phyloP scores from a whole-genome alignment of 176 grass and related monocot species.

The Cenchrus purpureus region DNA sequence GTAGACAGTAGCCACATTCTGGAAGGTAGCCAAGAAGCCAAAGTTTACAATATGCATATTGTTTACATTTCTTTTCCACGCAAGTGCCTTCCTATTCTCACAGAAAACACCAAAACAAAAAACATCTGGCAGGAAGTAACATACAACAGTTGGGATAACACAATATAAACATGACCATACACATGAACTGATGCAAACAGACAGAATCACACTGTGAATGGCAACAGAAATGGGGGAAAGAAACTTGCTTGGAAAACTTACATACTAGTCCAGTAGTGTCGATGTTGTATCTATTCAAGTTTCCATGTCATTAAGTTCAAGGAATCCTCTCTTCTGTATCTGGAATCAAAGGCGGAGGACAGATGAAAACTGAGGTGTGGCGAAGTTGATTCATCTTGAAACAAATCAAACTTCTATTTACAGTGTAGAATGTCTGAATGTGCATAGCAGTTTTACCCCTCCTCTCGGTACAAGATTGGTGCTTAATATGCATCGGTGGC shows the following conservation, averaged over 20 bases:
- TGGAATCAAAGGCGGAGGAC: slow-evolving; percentile 35
- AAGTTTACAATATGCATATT: neutral
- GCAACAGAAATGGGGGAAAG: neutral
- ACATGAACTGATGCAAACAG: neutral
- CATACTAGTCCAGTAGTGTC: slow-evolving; percentile 95
- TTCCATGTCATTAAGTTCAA: slow-evolving; percentile 79
- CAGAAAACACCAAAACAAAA: slow-evolving; percentile 9
- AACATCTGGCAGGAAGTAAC: slow-evolving; percentile 6
- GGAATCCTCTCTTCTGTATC: slow-evolving; percentile 82
- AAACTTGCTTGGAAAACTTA: slow-evolving; percentile 61
- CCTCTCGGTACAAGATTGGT: no score
- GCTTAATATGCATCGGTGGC: no score
- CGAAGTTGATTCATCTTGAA: no score
- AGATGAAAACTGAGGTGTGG: no score
- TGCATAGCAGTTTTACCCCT: no score
- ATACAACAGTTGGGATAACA: neutral
- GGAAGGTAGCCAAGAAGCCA: neutral
- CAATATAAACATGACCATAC: slow-evolving; percentile 13
- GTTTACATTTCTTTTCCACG: slow-evolving; percentile 24
- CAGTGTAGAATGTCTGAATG: no score
- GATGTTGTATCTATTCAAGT: slow-evolving; percentile 76
- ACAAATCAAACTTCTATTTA: no score
- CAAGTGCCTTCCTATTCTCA: neutral
- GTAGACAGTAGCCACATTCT: neutral
- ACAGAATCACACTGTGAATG: slow-evolving; percentile 13